phyloP scores from a whole-genome alignment of 78 protist genomes.

The Bodo saltans region DNA sequence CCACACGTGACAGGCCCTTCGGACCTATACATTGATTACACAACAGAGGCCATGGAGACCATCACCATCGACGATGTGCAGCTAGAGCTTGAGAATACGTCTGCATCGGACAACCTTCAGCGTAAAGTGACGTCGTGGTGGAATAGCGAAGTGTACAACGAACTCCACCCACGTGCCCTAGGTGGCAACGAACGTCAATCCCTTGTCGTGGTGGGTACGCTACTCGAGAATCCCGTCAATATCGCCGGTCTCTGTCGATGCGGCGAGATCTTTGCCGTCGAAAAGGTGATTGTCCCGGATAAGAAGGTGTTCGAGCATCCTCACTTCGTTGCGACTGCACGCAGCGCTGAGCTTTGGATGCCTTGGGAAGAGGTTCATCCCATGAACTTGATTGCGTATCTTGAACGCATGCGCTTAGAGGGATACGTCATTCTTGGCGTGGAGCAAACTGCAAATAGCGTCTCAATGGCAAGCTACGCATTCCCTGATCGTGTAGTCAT shows the following conservation, averaged over 20 bases:
- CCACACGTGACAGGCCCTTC: too few species aligned
- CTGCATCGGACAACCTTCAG: not conserved
- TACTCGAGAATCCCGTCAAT: not conserved
- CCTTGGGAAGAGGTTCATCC: conserved; percentile 36
- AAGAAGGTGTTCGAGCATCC: conserved; percentile 27
- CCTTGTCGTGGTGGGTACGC: not conserved
- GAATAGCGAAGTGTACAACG: not conserved
- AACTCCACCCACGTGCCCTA: not conserved
- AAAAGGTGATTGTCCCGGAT: conserved; percentile 36
- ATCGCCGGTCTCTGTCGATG: conserved; percentile 51
- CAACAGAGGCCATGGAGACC: too few species aligned
- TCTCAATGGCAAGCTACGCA: not conserved
- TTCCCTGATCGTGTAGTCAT: conserved; percentile 49
- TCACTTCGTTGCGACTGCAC: conserved; percentile 50
- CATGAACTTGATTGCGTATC: conserved; percentile 13
- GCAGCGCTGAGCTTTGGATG: conserved; percentile 54
- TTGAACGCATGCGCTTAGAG: not conserved
- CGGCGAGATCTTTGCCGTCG: conserved; percentile 57
- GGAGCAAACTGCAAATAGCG: conserved; percentile 64
- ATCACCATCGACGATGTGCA: too few species aligned
- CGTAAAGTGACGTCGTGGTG: not conserved
- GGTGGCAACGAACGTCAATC: not conserved
- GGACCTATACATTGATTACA: too few species aligned
- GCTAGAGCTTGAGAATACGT: too few species aligned
- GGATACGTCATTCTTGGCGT: conserved; percentile 61